phyloP scores from a whole-genome alignment of 441 rosid genomes.

The Gossypium aridum region DNA sequence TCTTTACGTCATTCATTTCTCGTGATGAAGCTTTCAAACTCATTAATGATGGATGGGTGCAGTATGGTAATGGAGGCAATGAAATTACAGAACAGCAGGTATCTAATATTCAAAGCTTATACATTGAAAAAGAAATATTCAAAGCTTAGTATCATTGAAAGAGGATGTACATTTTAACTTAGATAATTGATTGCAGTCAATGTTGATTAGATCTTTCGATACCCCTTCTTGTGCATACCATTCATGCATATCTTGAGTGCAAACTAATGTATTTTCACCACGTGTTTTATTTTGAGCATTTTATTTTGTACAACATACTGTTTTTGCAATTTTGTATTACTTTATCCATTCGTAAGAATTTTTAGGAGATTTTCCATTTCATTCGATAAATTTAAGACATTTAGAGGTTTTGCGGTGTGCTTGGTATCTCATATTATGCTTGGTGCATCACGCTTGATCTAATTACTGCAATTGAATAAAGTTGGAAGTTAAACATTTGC shows the following conservation, averaged over 20 bases:
- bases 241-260: background rate
- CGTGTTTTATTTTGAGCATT: background rate
- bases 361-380: background rate
- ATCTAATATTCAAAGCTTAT: background rate
- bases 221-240: background rate
- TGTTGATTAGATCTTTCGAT: background rate
- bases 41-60: conserved; percentile 77
- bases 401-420: background rate
- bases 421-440: background rate
- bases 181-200: background rate
- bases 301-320: background rate
- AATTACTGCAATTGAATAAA: background rate
- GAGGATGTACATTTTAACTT: background rate
- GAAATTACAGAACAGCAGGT: conserved; percentile 50
- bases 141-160: background rate
- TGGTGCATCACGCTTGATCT: background rate
- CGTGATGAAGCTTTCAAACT: conserved; percentile 96
- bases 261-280: background rate
- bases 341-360: background rate
- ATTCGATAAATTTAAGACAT: background rate
- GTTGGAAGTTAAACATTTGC: background rate
- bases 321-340: background rate
- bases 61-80: conserved; percentile 40
- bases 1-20: conserved; percentile 89
- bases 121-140: background rate